A percentile compares a stretch with the other conserved stretches of the same genome.
Evolutionary conservation across 352 stramenopile genomes (phyloP).

Genomic region (Globisporangium polare): DNA sequence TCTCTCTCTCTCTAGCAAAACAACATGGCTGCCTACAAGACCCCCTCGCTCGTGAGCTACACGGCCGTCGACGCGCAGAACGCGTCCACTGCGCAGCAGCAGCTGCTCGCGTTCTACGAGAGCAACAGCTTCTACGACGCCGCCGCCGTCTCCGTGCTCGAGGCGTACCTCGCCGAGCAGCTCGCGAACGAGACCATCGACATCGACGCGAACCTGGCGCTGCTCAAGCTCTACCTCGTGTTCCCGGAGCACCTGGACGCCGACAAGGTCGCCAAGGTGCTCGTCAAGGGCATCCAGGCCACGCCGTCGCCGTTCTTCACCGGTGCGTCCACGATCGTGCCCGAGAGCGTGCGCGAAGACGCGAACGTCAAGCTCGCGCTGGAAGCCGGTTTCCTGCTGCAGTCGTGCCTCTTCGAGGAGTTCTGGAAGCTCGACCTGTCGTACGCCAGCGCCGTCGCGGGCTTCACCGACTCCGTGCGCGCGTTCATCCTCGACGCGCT

Average conservation of each 20-base stretch:
- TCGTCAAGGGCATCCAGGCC: conserved; percentile 67
- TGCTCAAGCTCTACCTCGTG: conserved; percentile 82
- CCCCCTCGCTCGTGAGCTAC: conserved; percentile 66
- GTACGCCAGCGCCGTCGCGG: conserved; percentile 56
- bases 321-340: conserved; percentile 61
- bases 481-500: conserved; percentile 74
- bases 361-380: conserved; percentile 53
- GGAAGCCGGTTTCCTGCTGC: conserved; percentile 58
- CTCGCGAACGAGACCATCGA: conserved; percentile 53
- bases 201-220: conserved; percentile 71
- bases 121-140: conserved; percentile 47
- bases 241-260: conserved; percentile 57
- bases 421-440: conserved; percentile 73
- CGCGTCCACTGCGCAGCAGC: conserved; percentile 46
- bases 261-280: conserved; percentile 56
- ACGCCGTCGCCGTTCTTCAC: conserved; percentile 77
- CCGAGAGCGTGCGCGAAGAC: conserved; percentile 66
- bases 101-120: conserved; percentile 46
- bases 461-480: conserved; percentile 70
- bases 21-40: conserved; percentile 56
- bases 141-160: conserved; percentile 42
- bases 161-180: conserved; percentile 78
- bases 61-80: conserved; percentile 32
- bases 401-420: conserved; percentile 79
- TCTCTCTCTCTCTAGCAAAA: background rate